These are phyloP conservation scores for Beta vulgaris DNA, from an alignment of 148 eudicot species.

Conservation along the genomic window DNA sequence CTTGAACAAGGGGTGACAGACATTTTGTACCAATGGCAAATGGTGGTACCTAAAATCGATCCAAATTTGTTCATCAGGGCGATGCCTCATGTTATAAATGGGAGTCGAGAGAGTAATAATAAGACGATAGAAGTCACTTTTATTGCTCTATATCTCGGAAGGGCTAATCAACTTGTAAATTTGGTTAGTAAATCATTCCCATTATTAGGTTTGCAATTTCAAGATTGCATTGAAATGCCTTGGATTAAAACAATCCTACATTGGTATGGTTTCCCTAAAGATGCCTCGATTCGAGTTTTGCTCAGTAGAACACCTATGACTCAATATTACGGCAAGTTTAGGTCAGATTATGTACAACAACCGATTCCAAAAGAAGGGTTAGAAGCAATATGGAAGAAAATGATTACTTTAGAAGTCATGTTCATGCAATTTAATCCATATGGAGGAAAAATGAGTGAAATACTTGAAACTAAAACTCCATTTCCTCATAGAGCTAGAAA, in stretches of 20 bases:
- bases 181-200: slow-evolving; percentile 24
- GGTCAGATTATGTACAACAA: slow-evolving; percentile 37
- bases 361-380: slow-evolving; percentile 33
- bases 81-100: slow-evolving; percentile 10
- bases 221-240: slow-evolving; percentile 35
- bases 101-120: not conserved
- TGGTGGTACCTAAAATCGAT: slow-evolving; percentile 17
- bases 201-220: slow-evolving; percentile 21
- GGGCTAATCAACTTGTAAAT: not conserved
- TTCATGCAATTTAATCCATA: slow-evolving; percentile 35
- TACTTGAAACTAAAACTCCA: slow-evolving; percentile 22
- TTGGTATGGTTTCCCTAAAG: slow-evolving; percentile 10
- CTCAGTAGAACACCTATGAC: not conserved
- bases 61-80: slow-evolving; percentile 31
- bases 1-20: slow-evolving; percentile 32
- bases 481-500: slow-evolving; percentile 41
- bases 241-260: slow-evolving; percentile 32
- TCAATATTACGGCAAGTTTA: slow-evolving; percentile 15
- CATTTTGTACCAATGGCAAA: slow-evolving; percentile 34
- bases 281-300: slow-evolving; percentile 10
- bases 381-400: slow-evolving; percentile 35
- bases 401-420: slow-evolving; percentile 25
- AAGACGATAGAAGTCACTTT: slow-evolving; percentile 31
- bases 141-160: slow-evolving; percentile 30
- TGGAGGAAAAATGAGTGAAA: slow-evolving; percentile 28